Conservation (phyloP, 2,329 filamentous ascomycete species). For the Tolypocladium pustulatum region DNA sequence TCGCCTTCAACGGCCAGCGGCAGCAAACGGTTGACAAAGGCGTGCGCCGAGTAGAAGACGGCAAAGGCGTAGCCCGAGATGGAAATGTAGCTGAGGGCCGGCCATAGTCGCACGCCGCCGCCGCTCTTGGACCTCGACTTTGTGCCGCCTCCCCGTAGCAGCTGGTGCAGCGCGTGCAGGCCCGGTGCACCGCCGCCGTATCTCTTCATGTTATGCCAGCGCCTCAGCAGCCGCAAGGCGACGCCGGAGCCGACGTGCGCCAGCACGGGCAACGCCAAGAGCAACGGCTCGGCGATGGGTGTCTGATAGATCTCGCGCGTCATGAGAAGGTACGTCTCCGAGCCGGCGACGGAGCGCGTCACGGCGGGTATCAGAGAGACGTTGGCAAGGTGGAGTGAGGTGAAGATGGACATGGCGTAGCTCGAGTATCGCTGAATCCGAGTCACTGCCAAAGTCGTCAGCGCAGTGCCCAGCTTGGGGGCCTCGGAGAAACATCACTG, state of each 20-base stretch:
- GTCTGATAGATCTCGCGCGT: slow-evolving; percentile 90
- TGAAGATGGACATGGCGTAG: slow-evolving; percentile 71
- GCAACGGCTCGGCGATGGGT: slow-evolving; percentile 63
- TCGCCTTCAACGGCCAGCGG: slow-evolving; percentile 73
- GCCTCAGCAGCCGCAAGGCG: slow-evolving; percentile 63
- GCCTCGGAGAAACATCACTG: slow-evolving; percentile 19
- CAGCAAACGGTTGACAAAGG: slow-evolving; percentile 63
- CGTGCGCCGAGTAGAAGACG: slow-evolving; percentile 58
- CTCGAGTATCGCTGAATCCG: slow-evolving; percentile 82
- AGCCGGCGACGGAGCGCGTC: slow-evolving; percentile 60
- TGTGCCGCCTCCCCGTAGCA: slow-evolving; percentile 17
- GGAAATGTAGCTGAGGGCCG: slow-evolving; percentile 58
- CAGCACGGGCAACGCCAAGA: slow-evolving; percentile 65
- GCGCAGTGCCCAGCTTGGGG: background rate
- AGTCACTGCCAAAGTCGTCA: slow-evolving; percentile 11
- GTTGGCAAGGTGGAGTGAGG: slow-evolving; percentile 67
- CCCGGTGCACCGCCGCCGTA: slow-evolving; percentile 62
- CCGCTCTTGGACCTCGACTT: slow-evolving; percentile 19
- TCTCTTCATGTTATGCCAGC: slow-evolving; percentile 57
- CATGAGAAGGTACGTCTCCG: slow-evolving; percentile 80
- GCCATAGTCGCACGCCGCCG: slow-evolving; percentile 42
- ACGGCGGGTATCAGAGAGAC: slow-evolving; percentile 71
- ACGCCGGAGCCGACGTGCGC: slow-evolving; percentile 71
- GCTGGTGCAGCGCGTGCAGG: slow-evolving; percentile 29
- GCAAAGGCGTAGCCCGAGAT: slow-evolving; percentile 61